These are phyloP conservation scores for Arxiozyma telluris DNA, from an alignment of 1,139 yeast species.

Conservation along the genomic window DNA sequence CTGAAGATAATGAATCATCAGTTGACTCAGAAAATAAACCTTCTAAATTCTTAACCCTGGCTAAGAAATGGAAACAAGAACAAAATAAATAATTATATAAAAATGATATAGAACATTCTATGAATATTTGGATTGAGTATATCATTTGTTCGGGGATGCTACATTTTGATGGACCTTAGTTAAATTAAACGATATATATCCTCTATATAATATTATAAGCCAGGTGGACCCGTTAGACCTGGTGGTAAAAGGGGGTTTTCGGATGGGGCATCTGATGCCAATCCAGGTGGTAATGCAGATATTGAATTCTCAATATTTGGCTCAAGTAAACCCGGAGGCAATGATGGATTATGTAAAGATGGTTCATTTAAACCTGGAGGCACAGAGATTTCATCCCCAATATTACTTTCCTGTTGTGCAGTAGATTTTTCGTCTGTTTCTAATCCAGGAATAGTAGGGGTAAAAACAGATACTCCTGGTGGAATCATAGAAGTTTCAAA, in stretches of 20 bases:
- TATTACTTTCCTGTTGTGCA: background rate
- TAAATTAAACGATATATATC: background rate
- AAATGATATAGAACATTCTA: background rate
- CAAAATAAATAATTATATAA: slow-evolving; percentile 2
- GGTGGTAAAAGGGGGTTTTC: slow-evolving; percentile 2
- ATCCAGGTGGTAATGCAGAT: slow-evolving; percentile 10
- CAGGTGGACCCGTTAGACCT: slow-evolving; percentile 17
- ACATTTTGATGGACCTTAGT: too few relatives aligned
- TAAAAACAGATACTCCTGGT: slow-evolving; percentile 1
- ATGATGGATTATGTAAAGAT: background rate
- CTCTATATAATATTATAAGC: slow-evolving; percentile 6
- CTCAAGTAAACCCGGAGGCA: slow-evolving; percentile 6
- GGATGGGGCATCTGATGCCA: background rate
- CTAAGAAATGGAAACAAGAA: slow-evolving; percentile 46
- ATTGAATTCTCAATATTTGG: background rate
- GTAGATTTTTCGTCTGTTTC: background rate
- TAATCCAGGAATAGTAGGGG: background rate
- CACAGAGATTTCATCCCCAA: background rate
- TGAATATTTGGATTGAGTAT: too few relatives aligned
- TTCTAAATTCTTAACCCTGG: slow-evolving; percentile 52
- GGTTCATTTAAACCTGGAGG: slow-evolving; percentile 3
- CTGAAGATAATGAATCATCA: slow-evolving; percentile 37
- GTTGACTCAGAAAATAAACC: slow-evolving; percentile 31
- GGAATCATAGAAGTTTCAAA: slow-evolving; percentile 1
- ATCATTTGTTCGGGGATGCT: too few relatives aligned